These are phyloP conservation scores for Phaeolepiota aurea DNA, from an alignment of 768 basidiomycete species.

Conservation along the genomic window DNA sequence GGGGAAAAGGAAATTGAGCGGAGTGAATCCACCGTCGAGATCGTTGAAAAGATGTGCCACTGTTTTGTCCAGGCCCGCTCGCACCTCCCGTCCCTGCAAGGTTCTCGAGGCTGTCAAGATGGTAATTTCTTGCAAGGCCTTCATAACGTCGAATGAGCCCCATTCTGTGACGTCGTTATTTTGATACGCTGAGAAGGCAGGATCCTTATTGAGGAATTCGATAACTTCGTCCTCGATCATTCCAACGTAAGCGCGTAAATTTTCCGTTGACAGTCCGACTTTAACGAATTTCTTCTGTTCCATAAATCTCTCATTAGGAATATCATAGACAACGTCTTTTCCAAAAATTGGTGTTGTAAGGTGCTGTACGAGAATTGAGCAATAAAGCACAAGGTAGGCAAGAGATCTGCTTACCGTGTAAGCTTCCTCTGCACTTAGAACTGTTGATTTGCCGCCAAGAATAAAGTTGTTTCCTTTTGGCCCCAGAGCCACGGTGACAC, in stretches of 20 bases:
- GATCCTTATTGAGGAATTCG: conserved; percentile 60
- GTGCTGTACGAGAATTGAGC: conserved; percentile 38
- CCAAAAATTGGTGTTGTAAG: conserved; percentile 94
- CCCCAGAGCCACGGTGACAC: conserved; percentile 85
- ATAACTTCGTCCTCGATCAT: conserved; percentile 75
- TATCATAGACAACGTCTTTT: conserved; percentile 95
- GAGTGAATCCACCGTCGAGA: conserved; percentile 94
- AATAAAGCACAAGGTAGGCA: conserved; percentile 3
- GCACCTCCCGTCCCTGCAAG: conserved; percentile 88
- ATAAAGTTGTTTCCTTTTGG: conserved; percentile 91
- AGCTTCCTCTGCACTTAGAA: conserved; percentile 93
- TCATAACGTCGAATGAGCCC: conserved; percentile 69
- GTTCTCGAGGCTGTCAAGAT: conserved; percentile 93
- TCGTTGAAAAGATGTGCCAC: conserved; percentile 84
- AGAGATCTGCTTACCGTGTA: conserved; percentile 57
- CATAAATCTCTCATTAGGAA: conserved; percentile 95
- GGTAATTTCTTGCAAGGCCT: conserved; percentile 78
- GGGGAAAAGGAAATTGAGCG: conserved; percentile 92
- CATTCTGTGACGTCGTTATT: conserved; percentile 64
- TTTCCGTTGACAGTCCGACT: conserved; percentile 87
- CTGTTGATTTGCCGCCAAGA: conserved; percentile 86
- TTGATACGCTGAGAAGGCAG: conserved; percentile 54
- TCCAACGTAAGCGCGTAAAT: conserved; percentile 76
- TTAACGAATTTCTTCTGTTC: conserved; percentile 99
- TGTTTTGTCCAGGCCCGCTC: conserved; percentile 65